Base-by-base conservation (phyloP, 305 asterid species). In the Fraxinus velutina region DNA sequence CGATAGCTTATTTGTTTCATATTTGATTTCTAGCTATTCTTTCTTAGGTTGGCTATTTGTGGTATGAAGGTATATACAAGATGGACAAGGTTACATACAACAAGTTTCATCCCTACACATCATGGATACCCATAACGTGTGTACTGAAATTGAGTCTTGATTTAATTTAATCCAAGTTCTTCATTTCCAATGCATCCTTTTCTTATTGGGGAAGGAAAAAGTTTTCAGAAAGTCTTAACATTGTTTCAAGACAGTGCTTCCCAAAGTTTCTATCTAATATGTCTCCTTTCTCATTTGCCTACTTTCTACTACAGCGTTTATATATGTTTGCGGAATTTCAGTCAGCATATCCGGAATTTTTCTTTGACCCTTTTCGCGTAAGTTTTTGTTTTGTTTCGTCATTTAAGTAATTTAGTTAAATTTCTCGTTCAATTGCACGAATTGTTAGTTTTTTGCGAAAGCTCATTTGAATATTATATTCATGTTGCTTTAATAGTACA, bases 101-200 rank as follows among this genome's bases (percentile, higher is more conserved):
- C 83, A 89, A 87, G 83, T 82, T 79, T 44, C 92, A 89, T 78
- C 92, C 90, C 13, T 89, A 89, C 87, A 89, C 92, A 24, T 89
- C 92, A 76, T 89, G 90, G 90, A 87, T 89, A 72, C 92, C 92
- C 37, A 87, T 89, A 78, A 84, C 89, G 92, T 89, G 78, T 27
- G 92, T 87, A 47, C 47, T 72, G n/a, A 64, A 8, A 22, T 64
- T 12, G 37, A 12, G 24, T 33, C 80, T 80, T 79, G 42, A 19
- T 75, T 8, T 64, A 2, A 8, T 60, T 60, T 60, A 60, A 8
- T 8, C 73, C 73, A 8, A 22, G 34, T 9, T 64, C 73, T 64
- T 64, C 73, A 64, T 64, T 24, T 24, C 33, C 34, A 24, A 0
- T 64, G 30, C 30, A 22, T 22, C 73, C 73, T 64, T 9, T 24